A percentile compares a stretch with the other conserved stretches of the same genome.
Evolutionary conservation across 2,329 filamentous ascomycete genomes (phyloP).

Genomic region (Orbilia ellipsospora): DNA sequence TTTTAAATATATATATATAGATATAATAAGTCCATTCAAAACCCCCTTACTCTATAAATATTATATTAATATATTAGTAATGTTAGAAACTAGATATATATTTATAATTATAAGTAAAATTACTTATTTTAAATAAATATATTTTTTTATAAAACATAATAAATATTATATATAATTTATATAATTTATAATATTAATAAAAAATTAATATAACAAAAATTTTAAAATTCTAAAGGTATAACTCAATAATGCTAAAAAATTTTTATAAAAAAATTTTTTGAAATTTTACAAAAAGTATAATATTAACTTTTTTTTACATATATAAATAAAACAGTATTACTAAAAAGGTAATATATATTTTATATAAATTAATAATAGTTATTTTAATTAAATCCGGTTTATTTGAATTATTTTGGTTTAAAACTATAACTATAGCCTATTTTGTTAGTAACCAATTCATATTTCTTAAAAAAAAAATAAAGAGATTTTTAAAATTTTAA

Average conservation of each 20-base stretch:
- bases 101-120: neutral
- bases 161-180: neutral
- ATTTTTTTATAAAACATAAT: conserved; percentile 1
- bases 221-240: neutral
- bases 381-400: neutral
- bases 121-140: neutral
- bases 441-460: neutral
- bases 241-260: neutral
- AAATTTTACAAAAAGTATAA: neutral
- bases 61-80: neutral
- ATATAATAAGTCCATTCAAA: neutral
- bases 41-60: neutral
- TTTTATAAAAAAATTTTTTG: neutral
- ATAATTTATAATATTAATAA: neutral
- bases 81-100: neutral
- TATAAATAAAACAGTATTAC: neutral
- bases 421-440: neutral
- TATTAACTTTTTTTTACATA: too few relatives aligned
- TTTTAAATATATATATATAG: conserved; percentile 1
- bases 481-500: neutral
- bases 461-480: neutral
- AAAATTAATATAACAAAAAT: too few relatives aligned
- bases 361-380: too few relatives aligned
- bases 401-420: neutral
- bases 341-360: too few relatives aligned